Percentiles rank a stretch among this genome's conserved stretches.
Conservation (phyloP, 352 stramenopile genomes). For the Pythium monospermum region DNA sequence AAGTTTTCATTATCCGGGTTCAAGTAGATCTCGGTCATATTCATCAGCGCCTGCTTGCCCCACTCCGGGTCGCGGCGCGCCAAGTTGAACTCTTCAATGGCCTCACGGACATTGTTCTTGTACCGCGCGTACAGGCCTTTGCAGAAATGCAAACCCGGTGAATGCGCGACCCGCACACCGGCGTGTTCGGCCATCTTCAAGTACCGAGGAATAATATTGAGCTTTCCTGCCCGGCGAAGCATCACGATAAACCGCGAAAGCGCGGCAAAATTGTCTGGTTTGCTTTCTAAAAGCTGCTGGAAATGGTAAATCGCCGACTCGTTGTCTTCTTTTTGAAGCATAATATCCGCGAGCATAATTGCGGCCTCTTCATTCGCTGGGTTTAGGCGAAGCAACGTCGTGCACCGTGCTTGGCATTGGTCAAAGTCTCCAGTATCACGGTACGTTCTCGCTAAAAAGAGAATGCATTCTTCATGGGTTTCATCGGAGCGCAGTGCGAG, state of each 20-base stretch:
- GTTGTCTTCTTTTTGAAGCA: conserved; percentile 87
- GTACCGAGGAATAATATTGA: conserved; percentile 62
- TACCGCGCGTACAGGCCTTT: conserved; percentile 87
- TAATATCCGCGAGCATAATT: conserved; percentile 89
- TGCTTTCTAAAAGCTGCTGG: conserved; percentile 83
- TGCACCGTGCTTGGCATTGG: conserved; percentile 83
- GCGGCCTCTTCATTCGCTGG: conserved; percentile 80
- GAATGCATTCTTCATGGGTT: conserved; percentile 78
- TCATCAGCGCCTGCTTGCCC: conserved; percentile 81
- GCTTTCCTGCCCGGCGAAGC: conserved; percentile 79
- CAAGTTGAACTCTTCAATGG: conserved; percentile 90
- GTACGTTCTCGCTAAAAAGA: conserved; percentile 74
- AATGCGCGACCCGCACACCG: conserved; percentile 64
- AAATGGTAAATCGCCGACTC: conserved; percentile 88
- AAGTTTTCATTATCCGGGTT: conserved; percentile 92
- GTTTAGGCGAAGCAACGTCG: conserved; percentile 75
- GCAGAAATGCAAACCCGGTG: conserved; percentile 88
- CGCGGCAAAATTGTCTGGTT: conserved; percentile 88
- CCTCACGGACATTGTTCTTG: conserved; percentile 88
- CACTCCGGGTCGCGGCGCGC: conserved; percentile 84
- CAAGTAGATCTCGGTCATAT: conserved; percentile 94
- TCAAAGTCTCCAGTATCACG: conserved; percentile 75
- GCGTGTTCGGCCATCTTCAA: conserved; percentile 77
- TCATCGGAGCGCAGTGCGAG: conserved; percentile 74
- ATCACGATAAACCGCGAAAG: conserved; percentile 87